Percentiles rank a stretch among this genome's conserved stretches.
phyloP scores from a whole-genome alignment of 2,329 filamentous ascomycete genomes.

The Cytospora schulzeri region DNA sequence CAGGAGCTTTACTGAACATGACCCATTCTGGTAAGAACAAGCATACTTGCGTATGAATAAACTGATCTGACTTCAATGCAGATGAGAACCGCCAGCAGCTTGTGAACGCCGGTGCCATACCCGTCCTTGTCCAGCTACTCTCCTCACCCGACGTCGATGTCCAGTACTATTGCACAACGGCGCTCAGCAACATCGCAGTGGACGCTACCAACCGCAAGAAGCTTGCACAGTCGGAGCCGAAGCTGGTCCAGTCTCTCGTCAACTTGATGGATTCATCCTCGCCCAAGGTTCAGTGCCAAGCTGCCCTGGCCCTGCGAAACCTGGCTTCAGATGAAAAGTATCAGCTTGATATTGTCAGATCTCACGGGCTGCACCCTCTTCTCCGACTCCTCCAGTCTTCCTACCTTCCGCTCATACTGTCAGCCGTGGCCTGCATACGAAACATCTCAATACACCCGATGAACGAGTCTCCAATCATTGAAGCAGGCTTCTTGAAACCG shows the following conservation, averaged over 20 bases:
- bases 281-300: conserved; percentile 97
- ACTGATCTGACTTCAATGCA: conserved; percentile 41
- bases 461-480: conserved; percentile 98
- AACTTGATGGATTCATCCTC: conserved; percentile 97
- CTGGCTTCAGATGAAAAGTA: conserved; percentile 98
- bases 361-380: conserved; percentile 81
- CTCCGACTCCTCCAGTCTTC: conserved; percentile 91
- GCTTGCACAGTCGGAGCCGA: conserved; percentile 85
- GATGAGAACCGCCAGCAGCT: conserved; percentile 98
- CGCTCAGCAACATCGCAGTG: conserved; percentile 96
- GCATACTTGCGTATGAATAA: conserved; percentile 20
- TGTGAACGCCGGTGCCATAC: conserved; percentile 96
- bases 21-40: conserved; percentile 82
- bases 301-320: conserved; percentile 89
- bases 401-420: conserved; percentile 92
- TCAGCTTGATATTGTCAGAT: conserved; percentile 93
- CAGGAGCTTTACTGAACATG: conserved; percentile 96
- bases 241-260: conserved; percentile 90
- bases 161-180: conserved; percentile 99
- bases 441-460: conserved; percentile 98
- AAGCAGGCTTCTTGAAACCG: conserved; percentile 92
- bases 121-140: conserved; percentile 91
- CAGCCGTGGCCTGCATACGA: conserved; percentile 94
- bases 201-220: conserved; percentile 89
- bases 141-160: conserved; percentile 94